Base-by-base conservation (phyloP, 78 protist genomes). In the Isochrysis galbana region DNA sequence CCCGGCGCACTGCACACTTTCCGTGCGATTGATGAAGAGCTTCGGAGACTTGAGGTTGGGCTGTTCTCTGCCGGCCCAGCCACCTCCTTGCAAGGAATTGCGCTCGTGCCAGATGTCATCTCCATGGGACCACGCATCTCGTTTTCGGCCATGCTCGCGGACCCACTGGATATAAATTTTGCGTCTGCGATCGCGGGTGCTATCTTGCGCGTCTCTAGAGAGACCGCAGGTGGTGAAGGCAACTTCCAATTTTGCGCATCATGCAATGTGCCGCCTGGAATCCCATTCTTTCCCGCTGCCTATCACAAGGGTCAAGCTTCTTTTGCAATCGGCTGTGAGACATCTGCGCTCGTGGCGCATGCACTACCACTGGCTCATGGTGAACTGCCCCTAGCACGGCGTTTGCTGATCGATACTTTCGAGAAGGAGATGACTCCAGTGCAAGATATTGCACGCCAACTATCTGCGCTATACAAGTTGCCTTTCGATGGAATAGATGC, bases 201-300 rank as follows among this genome's bases (percentile, higher is more conserved):
- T 5, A 19, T 77, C 47, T 29, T 84, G 10, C 2, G 38, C 38
- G 25, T 84, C 34, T 3, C 69, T 38, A 22, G 10, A 26, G 69
- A 45, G 41, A 84, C 90, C 39, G 47, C 5, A 22, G 69, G 90
- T 32, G 90, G 90, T 19, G 69, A 48, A 38, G 90, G 90, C 1
- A 84, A 84, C 69, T 84, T 84, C 69, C 90, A 84, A 77, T 61
- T 87, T 42, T n/a, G 55, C 91, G 91, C 29, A 32, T 14, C 55
- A 11, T 54, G 2, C 36, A 54, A 47, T 5, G 84, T 77, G 47
- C 32, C n/a, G 2, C 88, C 88, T 1, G 61, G 67, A n/a, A 46
- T 21, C 19, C 88, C 88, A 11, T 82, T 82, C 88, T 82, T 82
- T 61, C 88, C 88, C 54, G 88, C 88, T 1, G 14, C 41, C 23